Conservation (phyloP, 768 basidiomycete genomes). For the Boletus speciosus region DNA sequence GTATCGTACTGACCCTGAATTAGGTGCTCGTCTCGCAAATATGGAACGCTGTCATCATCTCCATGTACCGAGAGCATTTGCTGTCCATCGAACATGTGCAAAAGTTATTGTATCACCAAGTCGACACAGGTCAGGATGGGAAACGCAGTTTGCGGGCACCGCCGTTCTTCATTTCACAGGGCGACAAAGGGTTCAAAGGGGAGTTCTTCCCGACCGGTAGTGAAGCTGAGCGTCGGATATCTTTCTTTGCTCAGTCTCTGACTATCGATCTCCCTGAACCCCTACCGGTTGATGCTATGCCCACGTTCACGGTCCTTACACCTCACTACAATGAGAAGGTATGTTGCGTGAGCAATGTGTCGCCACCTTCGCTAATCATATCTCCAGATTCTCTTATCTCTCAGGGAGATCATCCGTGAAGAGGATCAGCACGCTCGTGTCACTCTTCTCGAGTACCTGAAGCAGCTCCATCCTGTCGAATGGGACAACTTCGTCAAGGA, state of each 20-base stretch:
- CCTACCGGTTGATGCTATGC: slow-evolving; percentile 98
- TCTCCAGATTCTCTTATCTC: slow-evolving; percentile 83
- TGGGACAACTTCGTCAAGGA: slow-evolving; percentile 99
- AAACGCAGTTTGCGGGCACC: slow-evolving; percentile 92
- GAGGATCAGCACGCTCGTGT: slow-evolving; percentile 97
- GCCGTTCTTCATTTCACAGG: slow-evolving; percentile 96
- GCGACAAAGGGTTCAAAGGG: slow-evolving; percentile 78
- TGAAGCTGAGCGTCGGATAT: slow-evolving; percentile 96
- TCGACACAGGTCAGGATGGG: slow-evolving; percentile 78
- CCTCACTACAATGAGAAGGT: slow-evolving; percentile 99
- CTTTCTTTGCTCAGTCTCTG: slow-evolving; percentile 97
- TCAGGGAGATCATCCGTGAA: slow-evolving; percentile 98
- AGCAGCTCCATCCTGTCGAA: slow-evolving; percentile 95
- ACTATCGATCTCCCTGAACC: slow-evolving; percentile 94
- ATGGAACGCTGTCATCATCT: slow-evolving; percentile 99
- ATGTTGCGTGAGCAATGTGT: slow-evolving; percentile 13
- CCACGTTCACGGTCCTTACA: slow-evolving; percentile 96
- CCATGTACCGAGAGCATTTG: slow-evolving; percentile 99
- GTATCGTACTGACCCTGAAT: background rate
- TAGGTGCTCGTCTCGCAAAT: slow-evolving; percentile 97
- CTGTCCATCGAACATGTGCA: slow-evolving; percentile 98
- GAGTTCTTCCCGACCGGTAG: slow-evolving; percentile 93
- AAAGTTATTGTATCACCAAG: slow-evolving; percentile 95
- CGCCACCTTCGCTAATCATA: slow-evolving; percentile 1
- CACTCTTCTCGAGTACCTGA: slow-evolving; percentile 95